Base-by-base conservation (phyloP, 2,329 filamentous ascomycete genomes). In the Incumbomyces lentus region DNA sequence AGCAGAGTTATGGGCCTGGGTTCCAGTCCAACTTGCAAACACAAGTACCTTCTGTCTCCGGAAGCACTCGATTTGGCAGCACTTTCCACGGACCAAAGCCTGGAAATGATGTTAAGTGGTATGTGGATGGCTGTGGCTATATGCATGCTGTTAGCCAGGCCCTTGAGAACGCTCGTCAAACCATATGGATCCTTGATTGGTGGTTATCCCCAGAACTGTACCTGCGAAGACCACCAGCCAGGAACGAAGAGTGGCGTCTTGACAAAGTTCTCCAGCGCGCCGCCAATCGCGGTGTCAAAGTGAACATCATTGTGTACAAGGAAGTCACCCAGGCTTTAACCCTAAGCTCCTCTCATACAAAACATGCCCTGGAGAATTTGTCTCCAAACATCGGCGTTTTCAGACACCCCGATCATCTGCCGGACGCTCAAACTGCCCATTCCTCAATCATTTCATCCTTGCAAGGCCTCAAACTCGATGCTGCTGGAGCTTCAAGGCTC, bases 271-370 rank as follows among this genome's bases (percentile, higher is more conserved):
- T 95, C 40, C 75, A 84, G 57, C 81, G 81, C 46, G 88, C 87
- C 7, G 87, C 89, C 19, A 76, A 90, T 65, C 78, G 88, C 36
- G 89, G 88, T 35, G 88, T 95, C 38, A 79, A 83, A 56, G 73
- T 95, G 56, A 83, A 89, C 57, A 74, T 94, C 43, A 88, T 95
- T 44, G 86, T 95, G 10, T 95, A 95, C 69, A 95, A 94, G 67
- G 89, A 95, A 66, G 85, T 90, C 6, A 79, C 84, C 2, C 82
- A 86, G 59, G 84, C 86, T 33, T 67, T 93, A 58, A 88, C 84
- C 34, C 74, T 83, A 41, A 80, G 72, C 10, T 82, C 75, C 0
- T 64, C 80, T 57, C 86, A 94, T 60, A 94, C 87, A 3, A 92
- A 90, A 59, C 79, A 86, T 59, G 73, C 75, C 35, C 69, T 95